Conservation (phyloP, 2,329 filamentous ascomycete genomes). For the Neonectria magnoliae region DNA sequence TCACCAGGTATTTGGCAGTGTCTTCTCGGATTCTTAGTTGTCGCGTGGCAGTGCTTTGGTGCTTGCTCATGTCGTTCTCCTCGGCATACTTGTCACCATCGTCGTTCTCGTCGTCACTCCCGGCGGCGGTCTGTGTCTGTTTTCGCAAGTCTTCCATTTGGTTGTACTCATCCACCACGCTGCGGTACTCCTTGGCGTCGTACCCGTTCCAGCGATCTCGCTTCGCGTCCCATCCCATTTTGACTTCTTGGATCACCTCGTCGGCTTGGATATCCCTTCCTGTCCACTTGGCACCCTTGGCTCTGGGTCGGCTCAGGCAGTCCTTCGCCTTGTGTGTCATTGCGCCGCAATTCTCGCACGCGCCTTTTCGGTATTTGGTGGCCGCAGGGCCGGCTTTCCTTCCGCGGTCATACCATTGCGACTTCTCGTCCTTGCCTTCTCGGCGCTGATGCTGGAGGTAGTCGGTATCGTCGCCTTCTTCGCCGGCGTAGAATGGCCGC, state of each 20-base stretch:
- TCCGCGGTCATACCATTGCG: conserved; percentile 93
- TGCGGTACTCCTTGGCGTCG: conserved; percentile 84
- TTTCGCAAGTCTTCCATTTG: conserved; percentile 81
- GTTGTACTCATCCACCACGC: conserved; percentile 90
- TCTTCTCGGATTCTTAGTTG: conserved; percentile 94
- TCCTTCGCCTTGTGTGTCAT: conserved; percentile 98
- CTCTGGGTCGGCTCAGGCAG: conserved; percentile 87
- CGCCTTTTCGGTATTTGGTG: conserved; percentile 97
- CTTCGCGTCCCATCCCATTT: conserved; percentile 96
- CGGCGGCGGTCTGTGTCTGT: conserved; percentile 59
- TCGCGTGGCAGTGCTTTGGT: conserved; percentile 89
- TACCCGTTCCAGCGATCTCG: conserved; percentile 99
- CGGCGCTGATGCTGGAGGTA: conserved; percentile 95
- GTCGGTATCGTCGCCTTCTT: conserved; percentile 80
- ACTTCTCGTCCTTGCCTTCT: conserved; percentile 70
- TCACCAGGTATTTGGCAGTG: conserved; percentile 95
- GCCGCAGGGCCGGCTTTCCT: conserved; percentile 86
- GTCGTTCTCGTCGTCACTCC: conserved; percentile 63
- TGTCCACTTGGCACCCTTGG: conserved; percentile 90
- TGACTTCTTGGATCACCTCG: conserved; percentile 84
- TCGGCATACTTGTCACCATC: conserved; percentile 85
- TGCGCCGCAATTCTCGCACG: conserved; percentile 97
- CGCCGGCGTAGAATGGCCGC: conserved; percentile 92
- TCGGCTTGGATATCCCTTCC: conserved; percentile 95
- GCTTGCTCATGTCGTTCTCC: conserved; percentile 94